Evolutionary conservation across 768 basidiomycete genomes (phyloP).

Genomic region (Lactarius psammicola): DNA sequence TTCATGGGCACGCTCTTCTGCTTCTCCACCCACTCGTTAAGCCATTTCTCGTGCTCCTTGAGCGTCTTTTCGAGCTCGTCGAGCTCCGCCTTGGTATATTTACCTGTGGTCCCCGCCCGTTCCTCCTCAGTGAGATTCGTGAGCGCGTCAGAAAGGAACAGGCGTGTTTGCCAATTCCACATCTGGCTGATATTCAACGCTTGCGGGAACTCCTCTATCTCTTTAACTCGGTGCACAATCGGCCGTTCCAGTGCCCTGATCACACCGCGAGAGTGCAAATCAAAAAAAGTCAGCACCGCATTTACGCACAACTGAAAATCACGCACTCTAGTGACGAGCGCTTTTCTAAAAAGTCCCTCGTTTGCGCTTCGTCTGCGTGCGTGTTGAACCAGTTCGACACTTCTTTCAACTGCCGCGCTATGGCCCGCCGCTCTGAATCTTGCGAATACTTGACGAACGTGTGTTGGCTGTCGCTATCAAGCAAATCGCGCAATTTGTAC

Average conservation of each 20-base stretch:
- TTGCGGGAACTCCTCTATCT: slow-evolving; percentile 82
- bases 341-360: slow-evolving; percentile 69
- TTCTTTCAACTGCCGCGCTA: slow-evolving; percentile 66
- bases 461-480: slow-evolving; percentile 62
- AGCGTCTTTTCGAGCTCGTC: slow-evolving; percentile 73
- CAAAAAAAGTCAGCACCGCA: neutral
- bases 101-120: slow-evolving; percentile 59
- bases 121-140: slow-evolving; percentile 69
- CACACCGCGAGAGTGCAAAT: neutral
- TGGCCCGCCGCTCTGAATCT: slow-evolving; percentile 60
- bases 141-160: slow-evolving; percentile 84
- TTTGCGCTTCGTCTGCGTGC: slow-evolving; percentile 79
- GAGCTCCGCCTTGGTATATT: slow-evolving; percentile 87
- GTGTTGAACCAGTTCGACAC: slow-evolving; percentile 83
- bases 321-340: slow-evolving; percentile 82
- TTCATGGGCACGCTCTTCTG: slow-evolving; percentile 72
- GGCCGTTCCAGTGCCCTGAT: slow-evolving; percentile 73
- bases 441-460: slow-evolving; percentile 88
- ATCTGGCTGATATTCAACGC: slow-evolving; percentile 79
- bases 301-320: neutral
- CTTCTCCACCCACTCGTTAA: slow-evolving; percentile 75
- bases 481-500: slow-evolving; percentile 84
- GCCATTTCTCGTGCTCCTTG: slow-evolving; percentile 80
- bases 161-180: slow-evolving; percentile 82
- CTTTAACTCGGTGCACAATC: slow-evolving; percentile 83